A percentile compares a stretch with the other conserved stretches of the same genome.
Conservation (phyloP, 1,139 yeast species). For the Candida smagusa region DNA sequence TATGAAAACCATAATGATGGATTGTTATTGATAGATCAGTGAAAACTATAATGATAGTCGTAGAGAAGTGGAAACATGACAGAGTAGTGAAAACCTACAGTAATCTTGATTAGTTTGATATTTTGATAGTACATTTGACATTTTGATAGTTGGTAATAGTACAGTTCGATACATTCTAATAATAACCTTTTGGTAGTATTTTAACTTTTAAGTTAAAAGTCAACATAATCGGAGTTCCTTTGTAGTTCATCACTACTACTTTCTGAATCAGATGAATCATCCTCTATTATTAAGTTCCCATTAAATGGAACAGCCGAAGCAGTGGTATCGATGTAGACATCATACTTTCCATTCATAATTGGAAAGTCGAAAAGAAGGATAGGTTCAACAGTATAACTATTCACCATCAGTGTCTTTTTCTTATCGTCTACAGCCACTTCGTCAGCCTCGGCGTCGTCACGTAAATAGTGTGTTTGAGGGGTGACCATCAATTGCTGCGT, state of each 20-base stretch:
- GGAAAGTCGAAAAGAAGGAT: constrained; percentile 17
- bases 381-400: constrained; percentile 37
- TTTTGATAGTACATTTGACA: too few species aligned
- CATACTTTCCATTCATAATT: constrained; percentile 24
- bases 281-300: too few species aligned
- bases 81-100: too few species aligned
- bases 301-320: neutral
- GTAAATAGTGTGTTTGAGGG: constrained; percentile 15
- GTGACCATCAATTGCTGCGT: constrained; percentile 28
- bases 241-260: constrained; percentile 25
- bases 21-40: too few species aligned
- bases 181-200: too few species aligned
- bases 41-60: too few species aligned
- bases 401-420: constrained; percentile 18
- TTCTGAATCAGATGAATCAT: too few species aligned
- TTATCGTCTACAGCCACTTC: constrained; percentile 25
- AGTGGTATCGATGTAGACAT: constrained; percentile 23
- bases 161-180: neutral
- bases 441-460: constrained; percentile 21
- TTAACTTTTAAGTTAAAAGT: constrained; percentile 4
- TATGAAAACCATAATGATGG: too few species aligned
- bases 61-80: too few species aligned
- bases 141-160: too few species aligned
- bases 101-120: too few species aligned
- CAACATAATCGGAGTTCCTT: constrained; percentile 23